Conservation (phyloP, 345 rosid genomes). For the Salix purpurea region DNA sequence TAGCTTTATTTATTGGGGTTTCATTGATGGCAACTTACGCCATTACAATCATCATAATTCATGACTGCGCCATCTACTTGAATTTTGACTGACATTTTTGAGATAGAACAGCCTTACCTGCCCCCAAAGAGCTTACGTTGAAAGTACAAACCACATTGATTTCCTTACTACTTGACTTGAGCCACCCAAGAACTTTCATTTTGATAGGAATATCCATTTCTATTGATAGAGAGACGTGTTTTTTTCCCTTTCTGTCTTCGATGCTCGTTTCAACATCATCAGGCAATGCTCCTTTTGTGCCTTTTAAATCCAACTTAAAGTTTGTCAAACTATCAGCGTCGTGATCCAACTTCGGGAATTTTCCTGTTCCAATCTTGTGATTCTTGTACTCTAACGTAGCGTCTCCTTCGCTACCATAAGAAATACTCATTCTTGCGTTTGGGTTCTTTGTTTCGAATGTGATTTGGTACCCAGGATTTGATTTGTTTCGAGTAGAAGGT, state of each 20-base stretch:
- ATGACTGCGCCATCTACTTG: slow-evolving; percentile 9
- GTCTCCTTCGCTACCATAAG: slow-evolving; percentile 21
- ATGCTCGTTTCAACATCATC: neutral
- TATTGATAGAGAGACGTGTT: slow-evolving; percentile 21
- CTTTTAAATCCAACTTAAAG: neutral
- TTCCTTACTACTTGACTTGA: slow-evolving; percentile 30
- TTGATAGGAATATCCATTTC: slow-evolving; percentile 23
- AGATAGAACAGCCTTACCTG: slow-evolving; percentile 35
- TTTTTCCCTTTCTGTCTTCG: slow-evolving; percentile 11
- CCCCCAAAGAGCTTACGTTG: slow-evolving; percentile 39
- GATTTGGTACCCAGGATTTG: neutral
- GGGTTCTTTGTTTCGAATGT: slow-evolving; percentile 35
- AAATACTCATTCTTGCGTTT: slow-evolving; percentile 30
- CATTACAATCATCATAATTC: neutral
- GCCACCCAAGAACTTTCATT: slow-evolving; percentile 23
- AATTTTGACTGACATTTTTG: slow-evolving; percentile 44
- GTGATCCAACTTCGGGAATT: slow-evolving; percentile 30
- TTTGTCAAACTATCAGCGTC: slow-evolving; percentile 14
- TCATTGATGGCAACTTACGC: neutral
- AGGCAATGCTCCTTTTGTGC: neutral
- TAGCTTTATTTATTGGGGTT: too few relatives aligned
- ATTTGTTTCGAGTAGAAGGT: neutral
- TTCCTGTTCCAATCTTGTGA: slow-evolving; percentile 36
- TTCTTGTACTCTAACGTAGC: slow-evolving; percentile 31
- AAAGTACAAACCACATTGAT: slow-evolving; percentile 47